Base-by-base conservation (phyloP, 164 flowering plant genomes). In the Stephania yunnanensis region DNA sequence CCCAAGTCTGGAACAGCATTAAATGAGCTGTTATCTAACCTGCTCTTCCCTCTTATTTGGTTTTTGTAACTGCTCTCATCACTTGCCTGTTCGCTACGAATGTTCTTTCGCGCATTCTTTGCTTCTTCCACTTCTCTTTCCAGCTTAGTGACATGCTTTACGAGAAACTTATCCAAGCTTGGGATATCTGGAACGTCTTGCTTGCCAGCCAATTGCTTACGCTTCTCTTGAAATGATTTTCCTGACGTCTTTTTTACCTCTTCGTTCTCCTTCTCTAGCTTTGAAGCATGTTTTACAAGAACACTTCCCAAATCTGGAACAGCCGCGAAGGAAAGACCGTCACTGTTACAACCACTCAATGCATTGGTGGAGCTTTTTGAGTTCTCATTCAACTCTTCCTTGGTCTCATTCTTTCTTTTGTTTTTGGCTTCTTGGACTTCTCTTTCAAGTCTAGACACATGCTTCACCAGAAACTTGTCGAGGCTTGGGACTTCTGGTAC, bases 381-480 rank as follows among this genome's bases (percentile, higher is more conserved):
- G 17, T 73, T 71, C 25, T 78, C 79, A n/a, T 78, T 77, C 68
- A 17, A 79, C 20, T 30, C 81, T 76, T 76, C 79, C 48, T 8
- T 75, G 1, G 69, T 29, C 75, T 82, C 83, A 52, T 78, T 85
- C 73, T 72, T 84, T 73, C 84, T 80, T 52, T 81, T 78, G 25
- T 81, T 88, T 73, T 82, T 92, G 25, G 97, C 98, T 82, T 95
- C 95, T 76, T 79, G 85, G 13, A 92, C 91, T 83, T 92, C 98
- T 81, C 78, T 88, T 82, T 95, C 97, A 11, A 92, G 93, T 78
- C 83, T 92, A 4, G 97, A 84, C 84, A 90, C 75, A 79, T 86
- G 94, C 87, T 91, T 95, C 70, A 93, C 97, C 82, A 95, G 77
- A 80, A 87, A 87, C 80, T 92, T 91, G 78, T 91, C 98, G 46